These are phyloP conservation scores for Hypsizygus marmoreus DNA, from an alignment of 768 basidiomycete species.

Conservation along the genomic window DNA sequence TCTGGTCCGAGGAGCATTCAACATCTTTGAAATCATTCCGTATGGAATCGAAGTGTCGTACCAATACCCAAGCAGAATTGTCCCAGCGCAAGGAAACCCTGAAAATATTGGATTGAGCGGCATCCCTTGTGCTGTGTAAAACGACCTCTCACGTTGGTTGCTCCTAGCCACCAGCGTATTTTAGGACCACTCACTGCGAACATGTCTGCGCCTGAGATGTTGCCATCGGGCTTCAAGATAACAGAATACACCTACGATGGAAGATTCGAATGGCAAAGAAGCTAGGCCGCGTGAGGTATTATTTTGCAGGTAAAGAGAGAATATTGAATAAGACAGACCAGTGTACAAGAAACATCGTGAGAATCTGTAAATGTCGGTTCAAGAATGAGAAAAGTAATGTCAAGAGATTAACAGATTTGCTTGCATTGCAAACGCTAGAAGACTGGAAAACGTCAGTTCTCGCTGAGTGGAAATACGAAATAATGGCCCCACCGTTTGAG, in stretches of 20 bases:
- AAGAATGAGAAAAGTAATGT: background rate
- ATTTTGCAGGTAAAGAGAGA: too few relatives aligned
- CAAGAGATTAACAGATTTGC: background rate
- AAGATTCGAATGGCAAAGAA: conserved; percentile 36
- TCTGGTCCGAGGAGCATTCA: conserved; percentile 19
- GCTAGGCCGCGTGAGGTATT: conserved; percentile 21
- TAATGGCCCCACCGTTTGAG: conserved; percentile 31
- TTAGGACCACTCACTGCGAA: conserved; percentile 30
- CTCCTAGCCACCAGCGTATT: conserved; percentile 33
- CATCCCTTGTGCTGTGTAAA: background rate
- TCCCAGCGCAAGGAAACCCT: conserved; percentile 26
- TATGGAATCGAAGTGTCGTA: conserved; percentile 18
- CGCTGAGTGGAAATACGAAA: background rate
- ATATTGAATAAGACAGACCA: conserved; percentile 20
- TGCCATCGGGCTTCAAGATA: background rate
- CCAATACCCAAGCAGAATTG: conserved; percentile 41
- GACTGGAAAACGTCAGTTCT: conserved; percentile 15
- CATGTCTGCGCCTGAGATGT: background rate
- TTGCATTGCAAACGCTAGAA: conserved; percentile 28
- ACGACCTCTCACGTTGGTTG: conserved; percentile 26
- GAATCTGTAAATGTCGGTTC: conserved; percentile 15
- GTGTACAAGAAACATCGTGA: conserved; percentile 34
- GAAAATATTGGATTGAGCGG: conserved; percentile 4
- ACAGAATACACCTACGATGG: conserved; percentile 22
- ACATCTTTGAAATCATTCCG: background rate